These are phyloP conservation scores for Aspergillus brunneoviolaceus DNA, from an alignment of 2,329 filamentous ascomycete species.

Conservation along the genomic window DNA sequence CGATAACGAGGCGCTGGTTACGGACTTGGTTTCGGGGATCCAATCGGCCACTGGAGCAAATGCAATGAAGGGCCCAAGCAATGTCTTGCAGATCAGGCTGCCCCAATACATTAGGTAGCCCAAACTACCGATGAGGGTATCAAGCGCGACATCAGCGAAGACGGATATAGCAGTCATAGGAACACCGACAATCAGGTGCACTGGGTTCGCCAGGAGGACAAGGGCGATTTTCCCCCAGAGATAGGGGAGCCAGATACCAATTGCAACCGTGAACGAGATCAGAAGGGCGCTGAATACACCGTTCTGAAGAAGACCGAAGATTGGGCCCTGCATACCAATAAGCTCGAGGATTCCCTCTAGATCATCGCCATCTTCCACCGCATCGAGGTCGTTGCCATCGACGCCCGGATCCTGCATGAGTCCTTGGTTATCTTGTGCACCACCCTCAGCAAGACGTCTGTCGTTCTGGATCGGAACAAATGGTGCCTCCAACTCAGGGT, in stretches of 20 bases:
- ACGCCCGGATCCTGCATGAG: conserved; percentile 57
- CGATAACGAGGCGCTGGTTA: conserved; percentile 43
- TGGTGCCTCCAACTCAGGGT: conserved; percentile 60
- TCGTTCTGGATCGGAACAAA: conserved; percentile 56
- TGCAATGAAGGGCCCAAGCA: conserved; percentile 35
- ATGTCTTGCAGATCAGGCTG: conserved; percentile 33
- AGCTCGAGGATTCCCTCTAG: conserved; percentile 95
- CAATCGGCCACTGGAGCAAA: conserved; percentile 37
- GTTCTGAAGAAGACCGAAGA: conserved; percentile 89
- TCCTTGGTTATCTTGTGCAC: conserved; percentile 20
- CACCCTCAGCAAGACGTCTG: conserved; percentile 39
- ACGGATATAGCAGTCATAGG: conserved; percentile 71
- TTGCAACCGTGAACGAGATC: conserved; percentile 79
- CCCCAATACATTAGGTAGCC: conserved; percentile 51
- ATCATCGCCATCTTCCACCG: conserved; percentile 76
- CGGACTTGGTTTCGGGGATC: conserved; percentile 35
- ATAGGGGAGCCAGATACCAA: conserved; percentile 88
- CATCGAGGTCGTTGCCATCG: conserved; percentile 61
- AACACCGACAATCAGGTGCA: conserved; percentile 64
- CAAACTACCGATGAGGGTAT: conserved; percentile 65
- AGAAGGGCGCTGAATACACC: conserved; percentile 90
- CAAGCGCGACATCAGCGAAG: conserved; percentile 75
- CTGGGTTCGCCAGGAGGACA: conserved; percentile 74
- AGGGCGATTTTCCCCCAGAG: conserved; percentile 84
- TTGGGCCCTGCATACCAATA: conserved; percentile 90